Evolutionary conservation across 148 eudicot genomes (phyloP).

Genomic region (Rhododendron ferrugineum): DNA sequence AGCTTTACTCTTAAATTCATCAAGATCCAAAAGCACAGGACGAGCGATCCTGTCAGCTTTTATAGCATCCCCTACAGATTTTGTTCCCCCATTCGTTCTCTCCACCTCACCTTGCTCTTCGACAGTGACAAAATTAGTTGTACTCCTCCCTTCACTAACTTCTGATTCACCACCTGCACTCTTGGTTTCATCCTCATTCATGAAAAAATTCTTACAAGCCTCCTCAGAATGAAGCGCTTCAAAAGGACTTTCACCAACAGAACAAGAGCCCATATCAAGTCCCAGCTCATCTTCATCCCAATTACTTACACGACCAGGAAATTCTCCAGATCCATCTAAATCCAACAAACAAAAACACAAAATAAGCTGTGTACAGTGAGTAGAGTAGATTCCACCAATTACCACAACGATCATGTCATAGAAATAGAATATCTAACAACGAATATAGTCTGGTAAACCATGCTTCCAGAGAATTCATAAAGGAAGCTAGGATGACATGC

Average conservation of each 20-base stretch:
- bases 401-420: not conserved
- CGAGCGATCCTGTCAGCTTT: conserved; percentile 47
- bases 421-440: not conserved
- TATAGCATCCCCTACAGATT: conserved; percentile 29
- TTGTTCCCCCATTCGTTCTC: conserved; percentile 12
- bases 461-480: not conserved
- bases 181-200: conserved; percentile 16
- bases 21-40: conserved; percentile 62
- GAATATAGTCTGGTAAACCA: not conserved
- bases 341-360: conserved; percentile 7
- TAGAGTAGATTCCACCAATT: not conserved
- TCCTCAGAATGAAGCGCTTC: conserved; percentile 21
- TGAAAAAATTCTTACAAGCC: conserved; percentile 22
- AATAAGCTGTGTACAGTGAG: not conserved
- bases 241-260: conserved; percentile 15
- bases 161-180: conserved; percentile 16
- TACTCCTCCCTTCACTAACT: conserved; percentile 6
- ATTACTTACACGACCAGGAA: conserved; percentile 26
- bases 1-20: conserved; percentile 83
- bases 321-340: conserved; percentile 48
- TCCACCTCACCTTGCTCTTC: conserved; percentile 23
- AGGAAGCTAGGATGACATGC: not conserved
- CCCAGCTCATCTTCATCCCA: conserved; percentile 46
- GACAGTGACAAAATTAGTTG: conserved; percentile 4
- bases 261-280: conserved; percentile 16